Evolutionary conservation across 441 rosid species (phyloP).

Genomic region (Erysimum cheiri): DNA sequence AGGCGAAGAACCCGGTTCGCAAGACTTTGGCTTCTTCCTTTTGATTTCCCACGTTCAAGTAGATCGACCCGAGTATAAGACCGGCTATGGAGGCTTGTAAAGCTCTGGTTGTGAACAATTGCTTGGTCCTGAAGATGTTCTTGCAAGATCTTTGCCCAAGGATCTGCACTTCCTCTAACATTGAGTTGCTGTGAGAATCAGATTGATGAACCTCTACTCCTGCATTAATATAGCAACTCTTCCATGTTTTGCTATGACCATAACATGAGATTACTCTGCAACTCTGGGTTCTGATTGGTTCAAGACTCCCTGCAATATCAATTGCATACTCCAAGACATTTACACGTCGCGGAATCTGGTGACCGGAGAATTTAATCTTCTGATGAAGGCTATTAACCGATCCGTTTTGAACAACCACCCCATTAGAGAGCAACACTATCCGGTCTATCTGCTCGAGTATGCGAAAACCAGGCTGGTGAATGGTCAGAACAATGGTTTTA

Average conservation of each 20-base stretch:
- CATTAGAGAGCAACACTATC: slow-evolving; percentile 73
- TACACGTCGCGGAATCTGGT: slow-evolving; percentile 67
- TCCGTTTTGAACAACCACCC: slow-evolving; percentile 64
- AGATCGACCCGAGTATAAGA: slow-evolving; percentile 76
- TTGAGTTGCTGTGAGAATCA: slow-evolving; percentile 52
- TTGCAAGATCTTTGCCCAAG: slow-evolving; percentile 81
- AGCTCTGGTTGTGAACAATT: slow-evolving; percentile 77
- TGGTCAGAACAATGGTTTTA: slow-evolving; percentile 79
- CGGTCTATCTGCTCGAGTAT: slow-evolving; percentile 74
- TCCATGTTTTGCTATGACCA: slow-evolving; percentile 39
- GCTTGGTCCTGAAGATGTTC: slow-evolving; percentile 87
- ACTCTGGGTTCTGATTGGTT: slow-evolving; percentile 30
- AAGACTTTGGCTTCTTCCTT: slow-evolving; percentile 51
- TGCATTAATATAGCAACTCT: slow-evolving; percentile 26
- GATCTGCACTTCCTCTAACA: slow-evolving; percentile 59
- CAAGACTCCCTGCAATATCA: slow-evolving; percentile 63
- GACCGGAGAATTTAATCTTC: slow-evolving; percentile 61
- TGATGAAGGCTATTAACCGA: slow-evolving; percentile 59
- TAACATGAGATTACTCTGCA: slow-evolving; percentile 39
- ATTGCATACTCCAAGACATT: slow-evolving; percentile 90
- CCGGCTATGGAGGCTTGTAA: slow-evolving; percentile 83
- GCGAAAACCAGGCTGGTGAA: slow-evolving; percentile 93
- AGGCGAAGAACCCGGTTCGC: slow-evolving; percentile 82
- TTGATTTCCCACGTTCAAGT: slow-evolving; percentile 64
- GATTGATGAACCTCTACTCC: slow-evolving; percentile 46